Evolutionary conservation across 176 grass and related monocot species (phyloP).

Genomic region (Pharus latifolius): DNA sequence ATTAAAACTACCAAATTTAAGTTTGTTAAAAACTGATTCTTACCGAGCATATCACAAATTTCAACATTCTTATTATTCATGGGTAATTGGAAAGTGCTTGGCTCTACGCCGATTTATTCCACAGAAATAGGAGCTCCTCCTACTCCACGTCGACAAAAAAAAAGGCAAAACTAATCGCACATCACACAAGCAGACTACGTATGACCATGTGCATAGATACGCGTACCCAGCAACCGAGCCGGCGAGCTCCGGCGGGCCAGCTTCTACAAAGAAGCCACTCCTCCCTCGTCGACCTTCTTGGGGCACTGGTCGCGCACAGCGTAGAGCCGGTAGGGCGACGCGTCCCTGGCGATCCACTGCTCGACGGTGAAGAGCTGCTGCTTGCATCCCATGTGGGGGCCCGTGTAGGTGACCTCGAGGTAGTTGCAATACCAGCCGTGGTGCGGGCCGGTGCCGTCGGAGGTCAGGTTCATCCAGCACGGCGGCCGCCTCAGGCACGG

Average conservation of each 20-base stretch:
- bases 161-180: background rate
- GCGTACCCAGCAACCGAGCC: too few species aligned
- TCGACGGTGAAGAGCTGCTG: conserved; percentile 68
- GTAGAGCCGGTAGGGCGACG: conserved; percentile 52
- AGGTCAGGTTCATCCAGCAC: conserved; percentile 79
- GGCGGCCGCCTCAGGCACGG: conserved; percentile 46
- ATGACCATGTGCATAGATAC: too few species aligned
- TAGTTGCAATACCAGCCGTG: conserved; percentile 98
- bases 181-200: background rate
- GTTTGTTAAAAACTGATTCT: too few species aligned
- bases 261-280: too few species aligned
- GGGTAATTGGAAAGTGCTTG: too few species aligned
- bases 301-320: conserved; percentile 33
- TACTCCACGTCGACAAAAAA: background rate
- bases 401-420: conserved; percentile 67
- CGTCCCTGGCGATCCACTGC: conserved; percentile 91
- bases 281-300: too few species aligned
- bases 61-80: too few species aligned
- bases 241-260: too few species aligned
- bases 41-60: too few species aligned
- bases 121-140: too few species aligned
- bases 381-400: conserved; percentile 56
- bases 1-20: too few species aligned
- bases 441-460: conserved; percentile 54
- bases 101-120: too few species aligned